Conservation (phyloP, 192 early-diverging fungal species). For the Coemansia javaensis region DNA sequence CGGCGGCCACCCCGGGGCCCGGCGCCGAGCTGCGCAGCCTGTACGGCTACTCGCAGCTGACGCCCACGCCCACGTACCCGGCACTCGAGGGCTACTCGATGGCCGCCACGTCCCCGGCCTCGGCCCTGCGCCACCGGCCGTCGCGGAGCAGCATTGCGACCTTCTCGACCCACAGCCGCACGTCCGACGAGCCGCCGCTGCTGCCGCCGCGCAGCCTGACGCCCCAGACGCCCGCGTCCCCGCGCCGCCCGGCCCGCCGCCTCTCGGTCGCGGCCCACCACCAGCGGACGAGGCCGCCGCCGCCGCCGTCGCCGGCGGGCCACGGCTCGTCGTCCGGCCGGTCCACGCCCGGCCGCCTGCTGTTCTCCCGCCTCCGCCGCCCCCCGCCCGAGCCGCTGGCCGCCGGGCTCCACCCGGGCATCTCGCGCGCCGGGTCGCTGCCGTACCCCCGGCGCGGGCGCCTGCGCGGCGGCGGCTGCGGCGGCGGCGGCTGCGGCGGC, state of each 20-base stretch:
- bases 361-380: constrained; percentile 15
- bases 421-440: too few relatives aligned
- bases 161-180: constrained; percentile 8
- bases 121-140: background rate
- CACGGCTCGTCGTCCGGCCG: constrained; percentile 28
- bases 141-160: constrained; percentile 7
- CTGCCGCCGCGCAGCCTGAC: background rate
- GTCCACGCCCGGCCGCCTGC: constrained; percentile 21
- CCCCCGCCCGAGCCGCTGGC: constrained; percentile 6
- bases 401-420: too few relatives aligned
- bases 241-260: constrained; percentile 1
- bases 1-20: background rate
- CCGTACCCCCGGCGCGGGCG: too few relatives aligned
- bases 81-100: background rate
- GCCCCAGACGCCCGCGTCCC: constrained; percentile 4
- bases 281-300: constrained; percentile 11
- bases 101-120: background rate
- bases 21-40: background rate
- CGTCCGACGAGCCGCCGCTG: constrained; percentile 1
- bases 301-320: constrained; percentile 2
- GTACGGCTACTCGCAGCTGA: constrained; percentile 3
- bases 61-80: background rate
- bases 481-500: too few relatives aligned
- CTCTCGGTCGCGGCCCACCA: background rate
- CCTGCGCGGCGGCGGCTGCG: too few relatives aligned